Evolutionary conservation across 2,329 filamentous ascomycete species (phyloP), one percentile per base, ranked within the genome.

Genomic region (Diaporthe humulicola): DNA sequence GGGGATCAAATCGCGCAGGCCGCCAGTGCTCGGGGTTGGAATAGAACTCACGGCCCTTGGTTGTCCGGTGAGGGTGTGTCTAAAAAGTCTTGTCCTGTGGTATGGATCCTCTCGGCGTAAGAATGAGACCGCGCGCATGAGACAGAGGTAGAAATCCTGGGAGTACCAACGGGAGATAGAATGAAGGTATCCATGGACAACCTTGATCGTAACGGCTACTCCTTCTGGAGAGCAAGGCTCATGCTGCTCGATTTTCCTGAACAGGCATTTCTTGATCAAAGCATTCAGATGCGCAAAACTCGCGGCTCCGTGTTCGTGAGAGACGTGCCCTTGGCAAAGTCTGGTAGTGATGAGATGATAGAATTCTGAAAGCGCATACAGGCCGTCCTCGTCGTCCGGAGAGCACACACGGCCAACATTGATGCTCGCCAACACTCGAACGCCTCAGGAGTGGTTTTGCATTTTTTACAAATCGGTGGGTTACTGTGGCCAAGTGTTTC

Each of bases 401-500:
- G 12, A n/a, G 45, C n/a, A 15, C 6, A 25, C 61, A 52, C 22
- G 15, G 45, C 22, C 30, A 28, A 38, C 8, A 14, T 30, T 54
- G 64, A 28, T 22, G 22, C 45, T 67, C 7, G 8, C 45, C 64
- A 67, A 52, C n/a, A 52, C 15, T 15, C 22, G 30, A n/a, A 9
- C 45, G 64, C 30, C 33, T 28, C 64, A 52, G 64, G 30, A 38
- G 30, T 12, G 64, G 64, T 67, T 67, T 67, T 52, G 33, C 64
- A 67, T 52, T 52, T 52, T 52, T 67, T 19, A 67, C 30, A 67
- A 67, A 22, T 52, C 28, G 64, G 64, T 52, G 45, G 45, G 45
- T 67, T 67, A 38, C 64, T 15, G 7, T 38, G 17, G 64, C 64
- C 64, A 67, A 67, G 64, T 67, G 64, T 67, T 67, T 52, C 64